Percentiles rank a stretch among this genome's conserved stretches.
Conservation (phyloP, 305 asterid genomes). For the Fraxinus greggii region DNA sequence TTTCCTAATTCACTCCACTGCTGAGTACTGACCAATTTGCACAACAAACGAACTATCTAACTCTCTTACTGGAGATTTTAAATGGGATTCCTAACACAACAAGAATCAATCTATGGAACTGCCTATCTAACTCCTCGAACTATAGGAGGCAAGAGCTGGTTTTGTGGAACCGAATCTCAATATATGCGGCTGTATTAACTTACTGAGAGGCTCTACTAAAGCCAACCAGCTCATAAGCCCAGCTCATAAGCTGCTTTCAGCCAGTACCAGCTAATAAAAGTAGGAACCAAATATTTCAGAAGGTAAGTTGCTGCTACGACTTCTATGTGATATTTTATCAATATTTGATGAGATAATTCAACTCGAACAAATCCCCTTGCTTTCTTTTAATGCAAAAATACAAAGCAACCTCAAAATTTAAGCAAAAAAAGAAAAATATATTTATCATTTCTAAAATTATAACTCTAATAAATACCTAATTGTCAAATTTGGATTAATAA, state of each 20-base stretch:
- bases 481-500: background rate
- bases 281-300: background rate
- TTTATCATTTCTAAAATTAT: background rate
- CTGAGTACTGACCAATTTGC: background rate
- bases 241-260: slow-evolving; percentile 30
- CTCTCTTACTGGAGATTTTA: background rate
- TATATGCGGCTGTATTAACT: slow-evolving; percentile 50
- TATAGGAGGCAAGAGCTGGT: slow-evolving; percentile 51
- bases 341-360: background rate
- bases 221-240: slow-evolving; percentile 52
- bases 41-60: background rate
- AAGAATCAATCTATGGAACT: background rate
- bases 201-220: slow-evolving; percentile 43
- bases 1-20: background rate
- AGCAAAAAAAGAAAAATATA: background rate
- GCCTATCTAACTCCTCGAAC: background rate
- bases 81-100: background rate
- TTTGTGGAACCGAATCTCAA: slow-evolving; percentile 28
- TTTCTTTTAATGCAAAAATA: background rate
- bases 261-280: background rate
- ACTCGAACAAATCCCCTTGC: background rate
- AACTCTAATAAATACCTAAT: background rate
- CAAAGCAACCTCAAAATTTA: background rate
- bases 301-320: background rate
- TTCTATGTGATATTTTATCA: background rate